phyloP scores from a whole-genome alignment of 2,329 filamentous ascomycete genomes.

The Hirsutella rhossiliensis region DNA sequence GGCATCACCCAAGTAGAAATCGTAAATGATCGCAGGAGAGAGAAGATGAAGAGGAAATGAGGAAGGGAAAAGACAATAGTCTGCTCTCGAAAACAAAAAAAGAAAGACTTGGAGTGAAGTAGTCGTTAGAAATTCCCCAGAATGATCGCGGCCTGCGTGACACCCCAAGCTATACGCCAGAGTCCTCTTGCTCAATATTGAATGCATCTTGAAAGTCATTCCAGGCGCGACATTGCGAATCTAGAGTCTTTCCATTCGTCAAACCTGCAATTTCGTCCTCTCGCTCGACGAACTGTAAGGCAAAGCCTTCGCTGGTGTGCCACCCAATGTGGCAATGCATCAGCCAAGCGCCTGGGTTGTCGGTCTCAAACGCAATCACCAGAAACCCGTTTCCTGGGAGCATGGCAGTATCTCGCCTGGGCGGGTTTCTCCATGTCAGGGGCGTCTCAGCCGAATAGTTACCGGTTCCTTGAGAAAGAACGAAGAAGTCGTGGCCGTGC shows the following conservation, averaged over 20 bases:
- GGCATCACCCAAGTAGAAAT: too few species aligned
- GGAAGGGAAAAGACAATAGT: too few species aligned
- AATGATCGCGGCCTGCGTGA: too few species aligned
- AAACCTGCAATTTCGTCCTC: not conserved
- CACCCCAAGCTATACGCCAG: not conserved
- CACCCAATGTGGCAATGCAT: constrained; percentile 38
- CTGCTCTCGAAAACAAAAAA: too few species aligned
- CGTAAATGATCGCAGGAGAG: too few species aligned
- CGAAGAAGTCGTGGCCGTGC: constrained; percentile 22
- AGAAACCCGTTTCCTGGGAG: constrained; percentile 30
- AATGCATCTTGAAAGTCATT: not conserved
- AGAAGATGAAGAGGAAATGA: too few species aligned
- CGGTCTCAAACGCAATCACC: constrained; percentile 33
- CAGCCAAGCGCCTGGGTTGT: constrained; percentile 37
- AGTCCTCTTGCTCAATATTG: not conserved
- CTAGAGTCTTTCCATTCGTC: not conserved
- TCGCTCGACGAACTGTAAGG: constrained; percentile 3
- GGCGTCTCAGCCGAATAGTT: constrained; percentile 8
- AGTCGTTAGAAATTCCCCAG: too few species aligned
- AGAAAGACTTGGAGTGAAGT: too few species aligned
- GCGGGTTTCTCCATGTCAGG: constrained; percentile 25
- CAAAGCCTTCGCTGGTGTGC: constrained; percentile 17
- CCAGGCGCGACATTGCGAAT: not conserved
- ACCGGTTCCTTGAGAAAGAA: constrained; percentile 12
- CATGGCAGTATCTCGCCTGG: constrained; percentile 38